phyloP scores from a whole-genome alignment of 2,329 filamentous ascomycete species.

The Ilyonectria sp. region DNA sequence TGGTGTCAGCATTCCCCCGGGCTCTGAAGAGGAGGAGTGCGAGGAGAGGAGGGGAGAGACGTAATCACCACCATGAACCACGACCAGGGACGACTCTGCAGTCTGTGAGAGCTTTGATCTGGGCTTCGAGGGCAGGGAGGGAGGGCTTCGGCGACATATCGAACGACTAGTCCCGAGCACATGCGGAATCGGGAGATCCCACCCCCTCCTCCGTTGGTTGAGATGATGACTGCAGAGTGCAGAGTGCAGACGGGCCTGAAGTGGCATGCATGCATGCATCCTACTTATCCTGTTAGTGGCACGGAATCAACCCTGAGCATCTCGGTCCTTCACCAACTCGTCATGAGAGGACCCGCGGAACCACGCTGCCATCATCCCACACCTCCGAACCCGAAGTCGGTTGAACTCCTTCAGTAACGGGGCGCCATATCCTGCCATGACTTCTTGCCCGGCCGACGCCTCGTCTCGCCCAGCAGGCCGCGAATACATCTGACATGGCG shows the following conservation, averaged over 20 bases:
- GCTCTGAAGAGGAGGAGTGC: background rate
- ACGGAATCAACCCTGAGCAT: slow-evolving; percentile 25
- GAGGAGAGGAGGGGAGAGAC: background rate
- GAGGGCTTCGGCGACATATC: slow-evolving; percentile 18
- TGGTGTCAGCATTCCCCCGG: slow-evolving; percentile 9
- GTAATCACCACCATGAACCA: slow-evolving; percentile 16
- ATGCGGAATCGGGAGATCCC: slow-evolving; percentile 29
- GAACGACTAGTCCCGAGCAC: slow-evolving; percentile 8
- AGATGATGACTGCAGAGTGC: slow-evolving; percentile 32
- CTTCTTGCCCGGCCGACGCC: background rate
- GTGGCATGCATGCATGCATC: slow-evolving; percentile 24
- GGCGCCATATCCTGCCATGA: background rate
- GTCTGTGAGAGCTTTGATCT: slow-evolving; percentile 1
- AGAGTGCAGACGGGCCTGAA: slow-evolving; percentile 21
- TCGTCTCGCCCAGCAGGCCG: background rate
- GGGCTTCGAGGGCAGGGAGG: background rate
- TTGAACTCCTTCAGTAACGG: background rate
- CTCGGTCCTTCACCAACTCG: background rate
- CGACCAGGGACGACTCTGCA: slow-evolving; percentile 1
- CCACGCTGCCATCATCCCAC: slow-evolving; percentile 15
- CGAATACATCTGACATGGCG: slow-evolving; percentile 15
- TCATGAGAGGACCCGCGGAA: background rate
- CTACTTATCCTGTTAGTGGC: background rate
- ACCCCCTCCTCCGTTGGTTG: slow-evolving; percentile 16
- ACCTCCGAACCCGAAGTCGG: background rate